phyloP scores from a whole-genome alignment of 345 rosid species.

The Eucalyptus viminalis region DNA sequence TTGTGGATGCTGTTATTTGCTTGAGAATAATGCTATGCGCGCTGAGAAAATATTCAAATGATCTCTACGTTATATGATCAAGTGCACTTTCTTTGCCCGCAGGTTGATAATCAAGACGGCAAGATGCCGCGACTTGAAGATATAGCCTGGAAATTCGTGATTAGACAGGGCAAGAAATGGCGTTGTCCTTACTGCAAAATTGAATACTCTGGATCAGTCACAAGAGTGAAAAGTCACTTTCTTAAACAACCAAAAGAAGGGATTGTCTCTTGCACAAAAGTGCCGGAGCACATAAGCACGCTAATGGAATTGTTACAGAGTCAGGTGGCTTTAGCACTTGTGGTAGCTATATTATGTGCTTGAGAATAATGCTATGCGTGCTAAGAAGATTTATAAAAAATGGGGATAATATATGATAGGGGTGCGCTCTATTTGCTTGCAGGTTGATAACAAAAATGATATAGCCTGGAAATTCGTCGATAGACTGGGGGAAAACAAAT shows the following conservation, averaged over 20 bases:
- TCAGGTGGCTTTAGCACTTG: not conserved
- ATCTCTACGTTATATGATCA: accelerated
- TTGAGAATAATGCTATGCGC: not conserved
- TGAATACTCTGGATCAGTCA: accelerated
- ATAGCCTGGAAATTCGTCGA: not conserved
- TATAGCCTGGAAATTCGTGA: not conserved
- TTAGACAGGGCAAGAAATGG: not conserved
- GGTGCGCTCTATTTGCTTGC: not conserved
- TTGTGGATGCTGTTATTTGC: not conserved
- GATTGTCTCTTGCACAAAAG: accelerated
- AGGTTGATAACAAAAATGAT: not conserved
- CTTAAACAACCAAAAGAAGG: accelerated
- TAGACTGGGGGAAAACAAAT: accelerated
- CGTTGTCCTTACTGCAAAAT: accelerated
- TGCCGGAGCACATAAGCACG: accelerated
- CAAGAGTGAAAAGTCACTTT: not conserved
- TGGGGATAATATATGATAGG: not conserved
- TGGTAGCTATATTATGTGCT: no score
- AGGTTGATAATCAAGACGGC: not conserved
- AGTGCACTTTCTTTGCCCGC: not conserved
- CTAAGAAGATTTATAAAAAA: accelerated
- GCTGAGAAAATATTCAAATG: accelerated
- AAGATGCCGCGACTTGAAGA: not conserved
- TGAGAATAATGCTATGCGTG: accelerated
- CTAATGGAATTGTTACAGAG: accelerated